Evolutionary conservation across 345 rosid genomes (phyloP).

Genomic region (Gynandropsis gynandra): DNA sequence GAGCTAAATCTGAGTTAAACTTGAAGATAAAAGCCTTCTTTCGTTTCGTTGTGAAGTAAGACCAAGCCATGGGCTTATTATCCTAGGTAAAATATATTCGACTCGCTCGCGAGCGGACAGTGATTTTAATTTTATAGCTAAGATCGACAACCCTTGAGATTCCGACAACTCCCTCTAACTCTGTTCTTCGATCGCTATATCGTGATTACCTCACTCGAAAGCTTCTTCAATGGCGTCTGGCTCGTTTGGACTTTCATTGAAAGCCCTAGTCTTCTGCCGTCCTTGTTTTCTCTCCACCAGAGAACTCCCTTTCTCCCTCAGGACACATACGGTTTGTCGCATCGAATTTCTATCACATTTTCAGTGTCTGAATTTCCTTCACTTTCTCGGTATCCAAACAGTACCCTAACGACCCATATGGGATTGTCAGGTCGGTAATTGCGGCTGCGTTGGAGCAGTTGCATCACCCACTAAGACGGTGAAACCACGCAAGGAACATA

Average conservation of each 20-base stretch:
- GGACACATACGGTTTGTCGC: constrained; percentile 24
- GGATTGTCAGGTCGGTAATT: constrained; percentile 26
- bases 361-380: neutral
- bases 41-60: too few species aligned
- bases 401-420: neutral
- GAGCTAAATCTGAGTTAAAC: too few species aligned
- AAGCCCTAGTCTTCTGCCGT: constrained; percentile 26
- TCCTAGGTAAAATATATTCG: too few species aligned
- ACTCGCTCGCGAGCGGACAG: too few species aligned
- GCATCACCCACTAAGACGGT: constrained; percentile 23
- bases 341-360: constrained; percentile 8
- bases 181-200: too few species aligned
- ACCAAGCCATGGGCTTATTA: too few species aligned
- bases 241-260: constrained; percentile 20
- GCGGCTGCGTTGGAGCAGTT: constrained; percentile 27
- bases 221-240: constrained; percentile 26
- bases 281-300: constrained; percentile 29
- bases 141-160: neutral
- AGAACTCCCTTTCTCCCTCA: constrained; percentile 30
- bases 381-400: neutral
- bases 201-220: neutral
- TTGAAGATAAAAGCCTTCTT: too few species aligned
- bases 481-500: constrained; percentile 26
- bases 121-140: too few species aligned
- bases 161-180: too few species aligned